Base-by-base conservation (phyloP, 2,329 filamentous ascomycete species). In the Aureobasidium mangrovei region DNA sequence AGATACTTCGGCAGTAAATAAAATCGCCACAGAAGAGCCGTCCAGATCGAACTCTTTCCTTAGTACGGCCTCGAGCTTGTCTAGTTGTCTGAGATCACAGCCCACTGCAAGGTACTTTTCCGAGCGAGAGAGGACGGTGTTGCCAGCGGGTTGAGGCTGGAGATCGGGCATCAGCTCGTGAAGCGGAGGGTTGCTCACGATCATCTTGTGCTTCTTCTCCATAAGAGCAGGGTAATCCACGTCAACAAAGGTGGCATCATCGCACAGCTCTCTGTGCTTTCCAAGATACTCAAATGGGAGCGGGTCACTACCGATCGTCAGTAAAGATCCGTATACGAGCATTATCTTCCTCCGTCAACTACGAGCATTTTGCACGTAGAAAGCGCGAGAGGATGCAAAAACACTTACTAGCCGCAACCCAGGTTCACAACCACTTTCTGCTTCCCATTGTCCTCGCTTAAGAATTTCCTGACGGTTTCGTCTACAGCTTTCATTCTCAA, bases 161-260 rank as follows among this genome's bases (percentile, higher is more conserved):
- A 62, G 67, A 42, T 70, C 67, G 35, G 71, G 69, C 27, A 74
- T 69, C 9, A 78, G 68, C 7, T 73, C 71, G 55, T 74, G 74
- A 4, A 91, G 74, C 59, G 82, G 78, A 3, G 78, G 73, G 0
- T 82, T 86, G 44, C 76, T 74, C 36, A 80, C 69, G 41, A 95
- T 84, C 24, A 85, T 77, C 31, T 78, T 74, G 57, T 81, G 76
- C 70, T 95, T 95, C 67, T 81, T 83, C 43, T 77, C 67, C 70
- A 95, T 89, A 48, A 95, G 74, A 57, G 88, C 83, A 7, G 84
- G 85, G 63, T 93, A 94, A 67, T 95, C 91, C 52, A 95, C 80
- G 65, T 96, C 90, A 49, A 95, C 77, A 63, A 95, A 95, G 12
- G 77, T 77, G 29, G 78, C 78, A 56, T 79, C 70, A 29, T 74